phyloP scores from a whole-genome alignment of 768 basidiomycete genomes.

The Epithele typhae region DNA sequence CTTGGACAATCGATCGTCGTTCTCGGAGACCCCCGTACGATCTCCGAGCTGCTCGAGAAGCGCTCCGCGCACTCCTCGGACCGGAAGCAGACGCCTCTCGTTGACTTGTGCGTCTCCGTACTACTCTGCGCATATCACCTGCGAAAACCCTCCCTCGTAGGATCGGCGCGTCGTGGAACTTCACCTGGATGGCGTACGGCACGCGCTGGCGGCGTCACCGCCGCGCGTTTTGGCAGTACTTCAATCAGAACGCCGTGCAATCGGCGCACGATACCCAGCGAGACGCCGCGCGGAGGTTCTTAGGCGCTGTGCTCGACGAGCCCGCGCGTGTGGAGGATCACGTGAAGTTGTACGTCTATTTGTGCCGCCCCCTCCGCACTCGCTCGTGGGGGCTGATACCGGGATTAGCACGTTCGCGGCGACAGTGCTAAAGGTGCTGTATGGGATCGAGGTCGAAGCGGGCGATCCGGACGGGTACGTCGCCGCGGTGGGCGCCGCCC shows the following conservation, averaged over 20 bases:
- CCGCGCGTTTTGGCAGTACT: conserved; percentile 6
- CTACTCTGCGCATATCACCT: too few relatives aligned
- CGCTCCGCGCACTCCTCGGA: conserved; percentile 25
- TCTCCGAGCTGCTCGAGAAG: conserved; percentile 25
- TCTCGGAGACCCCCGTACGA: conserved; percentile 18
- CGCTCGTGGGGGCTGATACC: too few relatives aligned
- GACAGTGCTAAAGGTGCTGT: conserved; percentile 11
- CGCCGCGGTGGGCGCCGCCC: too few relatives aligned
- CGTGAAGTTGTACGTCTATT: too few relatives aligned
- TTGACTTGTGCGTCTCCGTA: conserved; percentile 2
- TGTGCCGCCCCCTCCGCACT: too few relatives aligned
- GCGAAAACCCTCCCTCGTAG: too few relatives aligned
- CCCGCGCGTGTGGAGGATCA: too few relatives aligned
- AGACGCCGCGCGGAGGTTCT: too few relatives aligned
- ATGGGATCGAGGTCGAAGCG: conserved; percentile 12
- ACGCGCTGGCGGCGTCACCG: conserved; percentile 5
- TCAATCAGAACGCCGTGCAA: neutral
- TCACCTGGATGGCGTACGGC: conserved; percentile 5
- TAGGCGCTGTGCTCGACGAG: too few relatives aligned
- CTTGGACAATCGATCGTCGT: conserved; percentile 12
- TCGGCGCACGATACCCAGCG: too few relatives aligned
- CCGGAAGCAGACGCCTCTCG: conserved; percentile 3
- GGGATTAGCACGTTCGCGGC: conserved; percentile 3
- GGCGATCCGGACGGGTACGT: neutral
- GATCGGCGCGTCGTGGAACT: too few relatives aligned